phyloP scores from a whole-genome alignment of 139 green algal species.

The Spirogloea muscicola region DNA sequence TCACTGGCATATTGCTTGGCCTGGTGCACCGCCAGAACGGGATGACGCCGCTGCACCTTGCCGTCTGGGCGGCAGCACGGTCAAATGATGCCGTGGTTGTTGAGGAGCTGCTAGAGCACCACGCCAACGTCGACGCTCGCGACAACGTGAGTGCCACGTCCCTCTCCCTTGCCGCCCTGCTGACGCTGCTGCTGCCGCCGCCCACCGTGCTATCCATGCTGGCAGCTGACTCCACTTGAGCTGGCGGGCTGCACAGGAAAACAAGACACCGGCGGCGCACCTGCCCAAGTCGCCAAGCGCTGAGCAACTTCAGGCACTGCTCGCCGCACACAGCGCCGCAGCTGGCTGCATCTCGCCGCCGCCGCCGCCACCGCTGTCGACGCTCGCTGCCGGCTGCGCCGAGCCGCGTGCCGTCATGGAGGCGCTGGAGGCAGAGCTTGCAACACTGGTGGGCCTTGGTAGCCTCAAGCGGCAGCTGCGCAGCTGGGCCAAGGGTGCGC shows the following conservation, averaged over 20 bases:
- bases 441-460: slow-evolving; percentile 7
- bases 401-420: not conserved
- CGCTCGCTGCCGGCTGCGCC: not conserved
- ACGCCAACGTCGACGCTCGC: not conserved
- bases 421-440: slow-evolving; percentile 7
- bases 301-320: not conserved
- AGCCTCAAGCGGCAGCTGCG: slow-evolving; percentile 16
- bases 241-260: no score
- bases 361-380: no score
- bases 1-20: no score
- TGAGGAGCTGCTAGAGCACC: not conserved
- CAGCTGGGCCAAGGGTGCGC: slow-evolving; percentile 7
- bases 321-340: no score
- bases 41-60: slow-evolving; percentile 16
- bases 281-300: not conserved
- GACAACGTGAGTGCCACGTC: no score
- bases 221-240: not conserved
- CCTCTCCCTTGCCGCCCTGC: no score
- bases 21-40: slow-evolving; percentile 11
- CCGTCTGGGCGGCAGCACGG: slow-evolving; percentile 5
- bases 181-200: no score
- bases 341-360: no score
- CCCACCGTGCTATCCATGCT: not conserved
- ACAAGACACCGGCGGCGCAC: not conserved
- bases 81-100: not conserved